Evolutionary conservation across 495 filamentous ascomycete species (phyloP).

Genomic region (Lepraria neglecta): DNA sequence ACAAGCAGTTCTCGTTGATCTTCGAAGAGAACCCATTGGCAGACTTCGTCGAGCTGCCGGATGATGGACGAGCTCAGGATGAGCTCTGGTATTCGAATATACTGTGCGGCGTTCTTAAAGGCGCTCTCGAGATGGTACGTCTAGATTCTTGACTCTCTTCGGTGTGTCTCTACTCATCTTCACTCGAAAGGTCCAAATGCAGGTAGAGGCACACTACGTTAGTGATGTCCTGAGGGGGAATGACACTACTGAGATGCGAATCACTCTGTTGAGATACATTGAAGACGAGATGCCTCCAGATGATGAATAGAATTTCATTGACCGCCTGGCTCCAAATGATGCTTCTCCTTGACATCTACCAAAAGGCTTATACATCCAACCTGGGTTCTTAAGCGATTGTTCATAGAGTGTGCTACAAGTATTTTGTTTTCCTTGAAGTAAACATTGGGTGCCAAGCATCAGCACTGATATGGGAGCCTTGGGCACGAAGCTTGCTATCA

Average conservation of each 20-base stretch:
- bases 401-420: too few relatives aligned
- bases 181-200: constrained; percentile 76
- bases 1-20: constrained; percentile 89
- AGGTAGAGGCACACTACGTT: constrained; percentile 94
- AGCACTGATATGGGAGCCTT: too few relatives aligned
- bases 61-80: constrained; percentile 92
- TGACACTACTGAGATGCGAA: constrained; percentile 94
- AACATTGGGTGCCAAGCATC: too few relatives aligned
- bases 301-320: constrained; percentile 60
- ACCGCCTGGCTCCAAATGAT: not conserved
- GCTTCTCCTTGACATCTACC: not conserved
- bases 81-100: constrained; percentile 99
- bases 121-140: constrained; percentile 87
- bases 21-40: constrained; percentile 97
- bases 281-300: constrained; percentile 97
- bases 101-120: constrained; percentile 83
- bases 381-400: too few relatives aligned
- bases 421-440: too few relatives aligned
- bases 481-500: too few relatives aligned
- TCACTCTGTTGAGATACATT: constrained; percentile 87
- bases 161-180: not conserved
- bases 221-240: constrained; percentile 91
- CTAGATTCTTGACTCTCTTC: not conserved
- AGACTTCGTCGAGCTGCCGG: constrained; percentile 94
- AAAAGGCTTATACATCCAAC: too few relatives aligned